phyloP scores from a whole-genome alignment of 2,329 filamentous ascomycete genomes.

The Periconia digitata region DNA sequence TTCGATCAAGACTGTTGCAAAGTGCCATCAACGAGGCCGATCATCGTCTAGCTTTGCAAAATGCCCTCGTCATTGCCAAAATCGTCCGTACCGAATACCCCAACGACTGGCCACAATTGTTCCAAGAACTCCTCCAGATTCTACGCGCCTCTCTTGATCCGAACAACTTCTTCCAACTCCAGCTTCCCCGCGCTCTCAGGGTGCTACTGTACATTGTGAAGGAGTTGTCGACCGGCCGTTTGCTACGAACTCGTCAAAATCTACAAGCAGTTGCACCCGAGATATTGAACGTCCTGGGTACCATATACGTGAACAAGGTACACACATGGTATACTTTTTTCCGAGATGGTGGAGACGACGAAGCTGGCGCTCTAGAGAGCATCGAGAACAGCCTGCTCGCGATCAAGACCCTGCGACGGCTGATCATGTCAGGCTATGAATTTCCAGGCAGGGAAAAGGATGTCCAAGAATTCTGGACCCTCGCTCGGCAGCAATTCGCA shows the following conservation, averaged over 20 bases:
- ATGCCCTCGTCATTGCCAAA: conserved; percentile 84
- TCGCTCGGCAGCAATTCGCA: conserved; percentile 75
- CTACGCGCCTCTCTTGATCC: conserved; percentile 59
- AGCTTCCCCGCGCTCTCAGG: conserved; percentile 71
- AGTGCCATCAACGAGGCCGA: conserved; percentile 78
- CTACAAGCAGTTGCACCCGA: conserved; percentile 80
- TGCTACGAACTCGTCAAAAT: conserved; percentile 73
- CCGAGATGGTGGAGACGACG: conserved; percentile 59
- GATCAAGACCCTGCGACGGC: conserved; percentile 76
- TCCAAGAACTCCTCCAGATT: conserved; percentile 50
- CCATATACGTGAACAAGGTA: conserved; percentile 76
- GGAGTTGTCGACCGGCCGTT: conserved; percentile 78
- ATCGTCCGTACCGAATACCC: conserved; percentile 89
- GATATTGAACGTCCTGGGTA: conserved; percentile 75
- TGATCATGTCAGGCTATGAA: conserved; percentile 81
- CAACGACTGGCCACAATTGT: conserved; percentile 67
- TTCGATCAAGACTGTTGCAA: conserved; percentile 74
- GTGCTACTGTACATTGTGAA: conserved; percentile 86
- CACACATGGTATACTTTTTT: conserved; percentile 67
- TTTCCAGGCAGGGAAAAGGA: conserved; percentile 76
- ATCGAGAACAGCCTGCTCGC: conserved; percentile 77
- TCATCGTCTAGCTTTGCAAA: conserved; percentile 77
- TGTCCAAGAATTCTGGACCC: conserved; percentile 77
- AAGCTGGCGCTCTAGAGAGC: conserved; percentile 59
- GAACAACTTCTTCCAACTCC: conserved; percentile 59